Conservation (phyloP, 768 basidiomycete genomes). For the Cystofilobasidium macerans region DNA sequence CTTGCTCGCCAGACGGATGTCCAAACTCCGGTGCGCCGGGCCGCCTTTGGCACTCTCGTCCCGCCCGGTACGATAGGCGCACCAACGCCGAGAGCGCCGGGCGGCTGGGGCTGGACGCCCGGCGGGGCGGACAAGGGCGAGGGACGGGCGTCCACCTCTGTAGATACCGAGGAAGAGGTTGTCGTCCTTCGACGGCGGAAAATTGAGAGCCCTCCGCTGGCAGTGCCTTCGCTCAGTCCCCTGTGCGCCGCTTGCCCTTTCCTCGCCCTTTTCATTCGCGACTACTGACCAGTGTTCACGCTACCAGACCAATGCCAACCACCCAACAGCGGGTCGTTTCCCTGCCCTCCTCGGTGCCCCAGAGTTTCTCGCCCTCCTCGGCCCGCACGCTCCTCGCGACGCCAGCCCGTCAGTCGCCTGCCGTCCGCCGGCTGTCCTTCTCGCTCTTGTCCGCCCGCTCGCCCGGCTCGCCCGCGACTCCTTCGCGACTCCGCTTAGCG, state of each 20-base stretch:
- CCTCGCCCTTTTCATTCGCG: too few species aligned
- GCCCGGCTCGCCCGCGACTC: neutral
- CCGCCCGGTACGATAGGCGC: neutral
- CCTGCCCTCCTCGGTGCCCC: too few species aligned
- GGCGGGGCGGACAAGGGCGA: slow-evolving; percentile 8
- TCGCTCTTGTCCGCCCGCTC: neutral
- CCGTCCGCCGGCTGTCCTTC: slow-evolving; percentile 3
- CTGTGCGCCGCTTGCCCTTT: too few species aligned
- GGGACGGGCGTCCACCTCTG: slow-evolving; percentile 2
- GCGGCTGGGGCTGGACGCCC: slow-evolving; percentile 17
- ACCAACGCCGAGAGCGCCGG: slow-evolving; percentile 6
- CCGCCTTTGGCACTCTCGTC: neutral
- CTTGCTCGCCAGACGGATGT: neutral
- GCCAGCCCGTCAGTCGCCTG: neutral
- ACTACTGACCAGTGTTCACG: too few species aligned
- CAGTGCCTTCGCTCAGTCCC: neutral
- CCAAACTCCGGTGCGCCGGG: neutral
- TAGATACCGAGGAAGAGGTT: neutral
- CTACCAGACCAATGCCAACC: too few species aligned
- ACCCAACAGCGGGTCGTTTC: too few species aligned
- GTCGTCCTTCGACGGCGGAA: neutral
- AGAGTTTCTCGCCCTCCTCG: neutral
- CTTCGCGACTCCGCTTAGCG: slow-evolving; percentile 15
- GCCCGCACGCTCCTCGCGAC: neutral
- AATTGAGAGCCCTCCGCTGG: neutral